Base-by-base conservation (phyloP, 1,284 basidiomycete genomes). In the Melampsora larici-populina region DNA sequence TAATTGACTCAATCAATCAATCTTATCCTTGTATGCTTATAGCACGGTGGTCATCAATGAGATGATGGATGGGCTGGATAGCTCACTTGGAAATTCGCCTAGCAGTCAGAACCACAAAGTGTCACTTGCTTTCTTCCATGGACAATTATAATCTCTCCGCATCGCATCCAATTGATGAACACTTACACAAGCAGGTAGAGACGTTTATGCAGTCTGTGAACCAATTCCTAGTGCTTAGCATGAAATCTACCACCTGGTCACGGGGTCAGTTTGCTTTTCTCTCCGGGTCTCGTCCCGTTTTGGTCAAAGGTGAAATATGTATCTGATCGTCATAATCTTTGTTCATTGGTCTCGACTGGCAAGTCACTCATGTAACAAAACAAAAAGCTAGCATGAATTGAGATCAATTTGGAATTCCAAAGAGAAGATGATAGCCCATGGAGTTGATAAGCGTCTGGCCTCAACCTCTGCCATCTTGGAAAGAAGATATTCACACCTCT, bases 171-270 rank as follows among this genome's bases (percentile, higher is more conserved):
- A 90, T 95, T 17, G 92, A 97, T 80, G 88, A 90, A 65, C 87
- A 88, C 70, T 87, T 98, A 65, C 89, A 91, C 9, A 87, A 89
- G 66, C 89, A 92, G 40, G 91, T 97, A 33, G 89, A 90, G 1
- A 86, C 85, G 43, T 97, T 97, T 87, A 86, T 99, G 49, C 90
- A 93, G 80, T 92, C 93, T 13, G 91, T 98, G 8, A 92, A 97
- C 82, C 88, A 91, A 33, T 99, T 99, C 89, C 88, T 99, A 46
- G 93, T 98, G 51, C 86, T 97, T 26, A 93, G 89, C 78, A 90
- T 98, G 93, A n/a, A 93, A 90, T 78, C 86, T 99, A n/a, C 94
- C 94, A 0, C 91, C 93, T 78, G 91, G 92, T n/a, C 90, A 94
- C 80, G 92, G 93, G 78, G 80, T 81, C 9, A 49, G 78, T 79